phyloP scores from a whole-genome alignment of 768 basidiomycete species.

The Pleurotus eryngii region DNA sequence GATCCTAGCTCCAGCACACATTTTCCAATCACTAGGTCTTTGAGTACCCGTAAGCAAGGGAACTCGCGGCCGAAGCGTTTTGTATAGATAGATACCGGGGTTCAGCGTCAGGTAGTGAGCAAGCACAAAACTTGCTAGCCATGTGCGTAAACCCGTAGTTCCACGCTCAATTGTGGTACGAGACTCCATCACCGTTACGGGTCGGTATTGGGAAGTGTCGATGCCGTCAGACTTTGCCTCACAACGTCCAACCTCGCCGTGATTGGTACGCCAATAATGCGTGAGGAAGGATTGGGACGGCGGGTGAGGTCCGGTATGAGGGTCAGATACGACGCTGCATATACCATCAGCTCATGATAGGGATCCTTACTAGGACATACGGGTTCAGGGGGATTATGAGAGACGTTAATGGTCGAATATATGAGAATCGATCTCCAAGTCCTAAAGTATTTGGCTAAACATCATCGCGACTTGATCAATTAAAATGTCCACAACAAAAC shows the following conservation, averaged over 20 bases:
- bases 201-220: constrained; percentile 30
- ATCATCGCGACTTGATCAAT: too few relatives aligned
- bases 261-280: constrained; percentile 50
- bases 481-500: constrained; percentile 11
- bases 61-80: not conserved
- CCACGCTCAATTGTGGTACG: constrained; percentile 70
- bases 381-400: constrained; percentile 37
- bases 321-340: not conserved
- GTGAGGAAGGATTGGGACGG: constrained; percentile 63
- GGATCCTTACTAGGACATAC: constrained; percentile 17
- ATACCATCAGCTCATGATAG: constrained; percentile 3
- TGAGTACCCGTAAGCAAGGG: constrained; percentile 5
- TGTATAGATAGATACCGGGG: constrained; percentile 38
- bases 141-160: constrained; percentile 78
- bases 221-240: constrained; percentile 7
- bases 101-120: constrained; percentile 57
- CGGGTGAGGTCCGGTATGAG: constrained; percentile 10
- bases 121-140: constrained; percentile 69
- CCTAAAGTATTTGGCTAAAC: constrained; percentile 24
- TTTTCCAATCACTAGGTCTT: constrained; percentile 41
- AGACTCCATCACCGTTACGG: constrained; percentile 67
- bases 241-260: not conserved
- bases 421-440: constrained; percentile 59
- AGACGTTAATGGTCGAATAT: constrained; percentile 63
- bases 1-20: constrained; percentile 72